These are phyloP conservation scores for Solanum medicagineum DNA, from an alignment of 257 asterid species.

Conservation along the genomic window DNA sequence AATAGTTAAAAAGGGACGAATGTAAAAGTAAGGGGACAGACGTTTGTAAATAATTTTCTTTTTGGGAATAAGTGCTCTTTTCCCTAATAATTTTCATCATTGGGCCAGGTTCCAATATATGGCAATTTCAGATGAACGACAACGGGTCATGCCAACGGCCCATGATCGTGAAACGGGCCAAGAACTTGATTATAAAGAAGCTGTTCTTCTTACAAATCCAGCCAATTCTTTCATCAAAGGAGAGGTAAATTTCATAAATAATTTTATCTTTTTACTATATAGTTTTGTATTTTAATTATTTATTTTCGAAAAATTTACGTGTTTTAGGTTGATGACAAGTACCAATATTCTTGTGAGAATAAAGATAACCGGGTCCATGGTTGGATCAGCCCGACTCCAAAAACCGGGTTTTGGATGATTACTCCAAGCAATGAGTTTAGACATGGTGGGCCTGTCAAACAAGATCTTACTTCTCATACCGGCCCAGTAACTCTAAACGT, in stretches of 20 bases:
- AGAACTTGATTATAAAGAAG: conserved; percentile 66
- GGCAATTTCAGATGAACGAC: conserved; percentile 77
- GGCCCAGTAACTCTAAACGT: conserved; percentile 73
- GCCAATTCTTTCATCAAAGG: conserved; percentile 45
- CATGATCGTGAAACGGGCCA: conserved; percentile 43
- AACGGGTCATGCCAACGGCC: conserved; percentile 73
- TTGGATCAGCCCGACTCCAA: conserved; percentile 54
- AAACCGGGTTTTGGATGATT: conserved; percentile 75
- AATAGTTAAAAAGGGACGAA: too few species aligned
- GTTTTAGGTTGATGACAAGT: conserved; percentile 78
- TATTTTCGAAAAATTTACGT: background rate
- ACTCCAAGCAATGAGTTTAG: conserved; percentile 77
- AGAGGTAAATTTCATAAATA: conserved; percentile 32
- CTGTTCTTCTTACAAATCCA: conserved; percentile 71
- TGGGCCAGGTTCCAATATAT: conserved; percentile 58
- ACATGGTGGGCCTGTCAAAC: conserved; percentile 81
- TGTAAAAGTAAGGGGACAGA: too few species aligned
- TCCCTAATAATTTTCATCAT: background rate
- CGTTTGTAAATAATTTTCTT: too few species aligned
- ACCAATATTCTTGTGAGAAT: conserved; percentile 76
- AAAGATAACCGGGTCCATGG: conserved; percentile 67
- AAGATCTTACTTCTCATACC: conserved; percentile 87
- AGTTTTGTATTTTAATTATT: too few species aligned
- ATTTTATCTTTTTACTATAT: too few species aligned
- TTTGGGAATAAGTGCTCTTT: too few species aligned